These are phyloP conservation scores for Ajuga reptans DNA, from an alignment of 305 asterid species.

Conservation along the genomic window DNA sequence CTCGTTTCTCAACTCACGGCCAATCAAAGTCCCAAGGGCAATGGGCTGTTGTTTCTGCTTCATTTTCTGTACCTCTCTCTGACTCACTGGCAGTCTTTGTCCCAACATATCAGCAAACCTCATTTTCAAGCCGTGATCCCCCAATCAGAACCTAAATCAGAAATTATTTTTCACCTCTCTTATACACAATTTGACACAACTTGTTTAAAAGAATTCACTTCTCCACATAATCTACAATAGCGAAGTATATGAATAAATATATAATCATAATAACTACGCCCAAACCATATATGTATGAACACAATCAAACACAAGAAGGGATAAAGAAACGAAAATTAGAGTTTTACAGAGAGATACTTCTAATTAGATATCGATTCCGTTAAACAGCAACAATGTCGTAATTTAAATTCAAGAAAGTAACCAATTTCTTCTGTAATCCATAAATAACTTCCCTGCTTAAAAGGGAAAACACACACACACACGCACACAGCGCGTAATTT, in stretches of 20 bases:
- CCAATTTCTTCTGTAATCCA: background rate
- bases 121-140: slow-evolving; percentile 33
- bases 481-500: no score
- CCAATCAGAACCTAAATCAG: slow-evolving; percentile 12
- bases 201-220: slow-evolving; percentile 1
- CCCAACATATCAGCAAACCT: slow-evolving; percentile 38
- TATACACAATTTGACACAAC: background rate
- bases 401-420: background rate
- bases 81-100: slow-evolving; percentile 39
- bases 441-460: background rate
- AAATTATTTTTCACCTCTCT: background rate
- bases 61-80: slow-evolving; percentile 45
- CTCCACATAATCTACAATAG: slow-evolving; percentile 11
- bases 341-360: background rate
- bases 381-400: background rate
- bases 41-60: slow-evolving; percentile 61
- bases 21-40: slow-evolving; percentile 71
- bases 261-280: background rate
- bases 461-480: background rate
- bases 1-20: slow-evolving; percentile 72
- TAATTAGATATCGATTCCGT: background rate
- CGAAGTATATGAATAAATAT: background rate
- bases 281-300: background rate
- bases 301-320: background rate
- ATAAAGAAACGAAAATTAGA: background rate